Base-by-base conservation (phyloP, 192 early-diverging fungal species). In the Lobosporangium transversale region DNA sequence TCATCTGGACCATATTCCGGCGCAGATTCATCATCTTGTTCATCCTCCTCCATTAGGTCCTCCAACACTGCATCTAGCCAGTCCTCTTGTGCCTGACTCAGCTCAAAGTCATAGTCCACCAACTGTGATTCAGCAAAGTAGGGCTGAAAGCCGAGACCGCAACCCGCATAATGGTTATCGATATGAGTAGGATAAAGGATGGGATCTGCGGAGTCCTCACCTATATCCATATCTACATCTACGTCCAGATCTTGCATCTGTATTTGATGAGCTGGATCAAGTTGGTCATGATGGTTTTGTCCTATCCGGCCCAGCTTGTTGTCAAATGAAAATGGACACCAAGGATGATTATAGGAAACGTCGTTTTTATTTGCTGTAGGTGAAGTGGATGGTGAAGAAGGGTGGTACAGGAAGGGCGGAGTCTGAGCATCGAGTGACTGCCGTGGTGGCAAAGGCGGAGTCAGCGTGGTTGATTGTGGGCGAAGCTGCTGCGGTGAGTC, bases 61-160 rank as follows among this genome's bases (percentile, higher is more conserved):
- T 73, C 70, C 55, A 73, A 24, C 6, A 73, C 70, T 4, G 70
- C 60, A 51, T 73, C 70, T 10, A 73, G 50, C 70, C 70, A 73
- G n/a, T 73, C 61, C 40, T 58, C 55, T 37, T 73, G 70, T 1
- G 70, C 70, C n/a, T 63, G 55, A 40, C 35, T 64, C 15, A 53
- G 40, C n/a, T 58, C 61, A 53, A 42, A 63, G 47, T 52, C 49
- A 62, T 70, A 62, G 32, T 70, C 55, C 9, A 52, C 27, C 15
- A 29, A 52, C n/a, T 53, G 67, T 14, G 50, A 43, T 24, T 58
- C 58, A 6, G 31, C 15, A 33, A 57, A 49, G 27, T 58, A 35
- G 20, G 43, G 52, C 12, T 51, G 52, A 47, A 58, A 58, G 26
- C 35, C 33, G 23, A 17, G 21, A 15, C 3, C 21, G 63, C 10